Evolutionary conservation across 2,329 filamentous ascomycete species (phyloP).

Genomic region (Colletotrichum cuscutae): DNA sequence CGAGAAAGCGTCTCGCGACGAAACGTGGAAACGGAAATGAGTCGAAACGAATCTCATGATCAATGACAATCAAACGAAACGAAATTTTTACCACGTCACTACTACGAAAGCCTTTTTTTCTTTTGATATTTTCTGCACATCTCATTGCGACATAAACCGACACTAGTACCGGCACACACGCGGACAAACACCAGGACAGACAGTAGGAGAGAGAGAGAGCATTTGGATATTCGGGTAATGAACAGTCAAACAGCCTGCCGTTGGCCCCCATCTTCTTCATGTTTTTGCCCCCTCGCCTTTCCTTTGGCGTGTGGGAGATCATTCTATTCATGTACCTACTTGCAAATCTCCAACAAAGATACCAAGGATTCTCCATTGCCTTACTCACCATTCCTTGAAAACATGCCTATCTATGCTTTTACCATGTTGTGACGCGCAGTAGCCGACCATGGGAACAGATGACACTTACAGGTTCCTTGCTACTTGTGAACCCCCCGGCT

Average conservation of each 20-base stretch:
- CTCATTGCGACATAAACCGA: neutral
- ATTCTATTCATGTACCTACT: slow-evolving; percentile 22
- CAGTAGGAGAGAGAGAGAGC: slow-evolving; percentile 1
- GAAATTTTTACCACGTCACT: slow-evolving; percentile 8
- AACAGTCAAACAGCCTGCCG: neutral
- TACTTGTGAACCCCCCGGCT: neutral
- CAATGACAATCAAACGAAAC: slow-evolving; percentile 14
- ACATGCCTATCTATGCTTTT: neutral
- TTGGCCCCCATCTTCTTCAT: neutral
- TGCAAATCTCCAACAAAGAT: slow-evolving; percentile 5
- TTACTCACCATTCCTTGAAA: neutral
- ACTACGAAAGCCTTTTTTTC: slow-evolving; percentile 8
- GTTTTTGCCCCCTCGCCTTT: neutral
- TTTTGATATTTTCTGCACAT: neutral
- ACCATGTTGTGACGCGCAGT: neutral
- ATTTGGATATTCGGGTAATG: neutral
- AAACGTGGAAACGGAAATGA: slow-evolving; percentile 28
- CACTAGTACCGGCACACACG: neutral
- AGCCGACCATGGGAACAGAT: neutral
- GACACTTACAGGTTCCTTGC: neutral
- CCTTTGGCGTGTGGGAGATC: no score
- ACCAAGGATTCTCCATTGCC: neutral
- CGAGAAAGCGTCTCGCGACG: slow-evolving; percentile 27
- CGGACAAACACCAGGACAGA: neutral
- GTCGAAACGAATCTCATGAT: slow-evolving; percentile 33